phyloP scores from a whole-genome alignment of 2,329 filamentous ascomycete species.

The Albifimbria verrucaria region DNA sequence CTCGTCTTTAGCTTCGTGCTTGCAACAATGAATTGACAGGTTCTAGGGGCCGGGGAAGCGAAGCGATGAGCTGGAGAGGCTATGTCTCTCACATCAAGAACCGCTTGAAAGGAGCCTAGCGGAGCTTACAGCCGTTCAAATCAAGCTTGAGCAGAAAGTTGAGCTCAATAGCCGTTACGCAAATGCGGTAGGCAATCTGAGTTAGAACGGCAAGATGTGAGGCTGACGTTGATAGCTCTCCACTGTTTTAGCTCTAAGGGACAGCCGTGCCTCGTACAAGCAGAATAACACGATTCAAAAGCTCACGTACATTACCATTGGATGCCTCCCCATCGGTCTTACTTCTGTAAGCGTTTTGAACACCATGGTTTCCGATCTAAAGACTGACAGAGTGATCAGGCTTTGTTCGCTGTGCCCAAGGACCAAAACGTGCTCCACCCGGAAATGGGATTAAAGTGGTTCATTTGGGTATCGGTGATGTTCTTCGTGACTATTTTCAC shows the following conservation, averaged over 20 bases:
- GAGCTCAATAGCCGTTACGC: background rate
- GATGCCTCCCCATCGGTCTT: background rate
- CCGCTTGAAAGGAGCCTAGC: background rate
- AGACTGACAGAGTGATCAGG: background rate
- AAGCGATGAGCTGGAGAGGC: background rate
- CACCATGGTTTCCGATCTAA: background rate
- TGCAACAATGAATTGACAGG: background rate
- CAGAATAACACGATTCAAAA: slow-evolving; percentile 1
- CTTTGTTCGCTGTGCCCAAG: background rate
- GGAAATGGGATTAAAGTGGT: background rate
- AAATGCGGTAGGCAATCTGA: background rate
- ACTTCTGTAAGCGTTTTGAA: background rate
- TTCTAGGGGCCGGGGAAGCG: background rate
- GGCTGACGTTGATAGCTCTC: background rate
- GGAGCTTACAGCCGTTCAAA: background rate
- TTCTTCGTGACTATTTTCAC: background rate
- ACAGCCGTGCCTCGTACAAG: background rate
- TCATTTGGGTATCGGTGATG: background rate
- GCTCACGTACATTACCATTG: slow-evolving; percentile 1
- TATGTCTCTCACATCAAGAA: background rate
- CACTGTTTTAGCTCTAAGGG: background rate
- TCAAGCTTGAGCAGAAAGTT: background rate
- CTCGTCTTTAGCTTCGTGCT: background rate
- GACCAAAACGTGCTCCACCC: background rate
- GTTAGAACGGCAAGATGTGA: background rate